Evolutionary conservation across 78 protist species (phyloP), one percentile per base, ranked within the genome.

Genomic region (Dictyostelium capitatum): DNA sequence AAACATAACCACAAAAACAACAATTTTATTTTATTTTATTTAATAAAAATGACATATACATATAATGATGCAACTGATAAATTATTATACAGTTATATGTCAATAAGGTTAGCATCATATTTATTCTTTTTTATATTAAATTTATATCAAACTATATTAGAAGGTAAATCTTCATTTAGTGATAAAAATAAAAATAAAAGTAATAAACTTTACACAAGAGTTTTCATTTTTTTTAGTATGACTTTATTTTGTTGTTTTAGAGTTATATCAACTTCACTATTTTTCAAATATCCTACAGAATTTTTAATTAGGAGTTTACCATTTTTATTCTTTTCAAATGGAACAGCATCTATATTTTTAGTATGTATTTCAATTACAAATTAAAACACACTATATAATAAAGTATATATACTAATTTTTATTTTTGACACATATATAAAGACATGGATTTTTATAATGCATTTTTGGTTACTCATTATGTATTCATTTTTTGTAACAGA

Each of bases 401-500:
- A n/a, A n/a, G n/a, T n/a, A n/a, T n/a, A n/a, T n/a, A n/a, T n/a
- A n/a, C n/a, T n/a, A n/a, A n/a, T n/a, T n/a, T n/a, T n/a, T n/a
- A n/a, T n/a, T n/a, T n/a, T n/a, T n/a, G n/a, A n/a, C n/a, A n/a
- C n/a, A n/a, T n/a, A n/a, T n/a, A n/a, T n/a, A n/a, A n/a, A n/a
- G n/a, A n/a, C n/a, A n/a, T 37, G 43, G 43, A 37, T 37, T 37
- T 37, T 37, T 37, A 37, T 37, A 37, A 37, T 37, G 43, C 43
- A 37, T 2, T 37, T 37, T 37, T 37, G 70, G 70, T 62, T 80
- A 43, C 75, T 56, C n/a, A 23, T 80, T 46, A 37, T 80, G 53
- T 80, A 80, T 62, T 50, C 87, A 62, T 80, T 80, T 80, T 80
- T 80, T 80, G 57, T 80, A 14, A n/a, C 78, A 8, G 53, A 56